Evolutionary conservation across 2,329 filamentous ascomycete genomes (phyloP).

Genomic region (Diatrype stigma): DNA sequence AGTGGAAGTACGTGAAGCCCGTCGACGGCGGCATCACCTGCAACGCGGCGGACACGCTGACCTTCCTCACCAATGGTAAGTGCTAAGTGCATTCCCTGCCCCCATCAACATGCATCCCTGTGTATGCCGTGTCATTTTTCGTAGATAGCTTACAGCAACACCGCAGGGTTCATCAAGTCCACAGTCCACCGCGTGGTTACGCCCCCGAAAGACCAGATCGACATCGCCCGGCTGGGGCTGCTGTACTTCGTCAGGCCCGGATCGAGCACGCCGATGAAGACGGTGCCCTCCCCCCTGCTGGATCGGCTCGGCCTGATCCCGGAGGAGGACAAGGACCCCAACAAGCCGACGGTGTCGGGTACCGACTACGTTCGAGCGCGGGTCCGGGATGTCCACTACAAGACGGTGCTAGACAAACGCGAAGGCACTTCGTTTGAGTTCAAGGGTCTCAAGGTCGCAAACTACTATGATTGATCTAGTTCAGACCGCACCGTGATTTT

Average conservation of each 20-base stretch:
- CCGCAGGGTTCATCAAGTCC: no score
- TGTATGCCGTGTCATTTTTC: no score
- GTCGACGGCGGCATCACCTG: no score
- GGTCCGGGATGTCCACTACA: conserved; percentile 42
- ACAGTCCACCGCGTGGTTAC: no score
- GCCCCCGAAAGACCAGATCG: conserved; percentile 1
- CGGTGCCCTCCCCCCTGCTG: conserved; percentile 32
- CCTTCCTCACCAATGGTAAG: no score
- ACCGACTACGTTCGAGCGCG: conserved; percentile 42
- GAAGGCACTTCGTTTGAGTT: conserved; percentile 41
- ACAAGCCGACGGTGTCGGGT: conserved; percentile 31
- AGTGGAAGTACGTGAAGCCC: no score
- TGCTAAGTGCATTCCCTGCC: no score
- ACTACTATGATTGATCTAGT: conserved; percentile 21
- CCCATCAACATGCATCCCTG: no score
- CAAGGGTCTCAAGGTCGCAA: conserved; percentile 25
- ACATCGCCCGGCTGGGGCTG: conserved; percentile 17
- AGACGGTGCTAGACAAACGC: conserved; percentile 38
- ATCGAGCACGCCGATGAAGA: conserved; percentile 25
- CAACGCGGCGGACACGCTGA: no score
- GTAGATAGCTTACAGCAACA: no score
- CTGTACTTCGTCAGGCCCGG: conserved; percentile 25
- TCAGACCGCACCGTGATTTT: no score
- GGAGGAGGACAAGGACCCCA: conserved; percentile 34
- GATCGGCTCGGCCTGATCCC: conserved; percentile 33